Conservation (phyloP, 495 filamentous ascomycete genomes). For the Chaetomidium leptoderma region DNA sequence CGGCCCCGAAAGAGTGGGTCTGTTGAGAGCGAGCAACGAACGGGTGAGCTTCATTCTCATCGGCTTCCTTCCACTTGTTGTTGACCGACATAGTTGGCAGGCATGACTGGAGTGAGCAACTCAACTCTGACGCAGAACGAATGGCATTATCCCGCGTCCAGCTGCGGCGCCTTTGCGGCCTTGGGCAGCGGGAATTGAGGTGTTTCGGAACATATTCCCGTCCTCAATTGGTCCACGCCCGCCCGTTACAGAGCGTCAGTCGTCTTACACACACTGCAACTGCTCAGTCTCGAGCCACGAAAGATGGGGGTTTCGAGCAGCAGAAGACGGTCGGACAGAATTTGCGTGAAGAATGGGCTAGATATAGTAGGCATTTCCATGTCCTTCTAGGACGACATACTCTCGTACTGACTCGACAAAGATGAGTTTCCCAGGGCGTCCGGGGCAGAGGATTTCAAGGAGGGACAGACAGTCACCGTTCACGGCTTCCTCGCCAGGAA, state of each 20-base stretch:
- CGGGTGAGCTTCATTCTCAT: not conserved
- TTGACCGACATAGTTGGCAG: too few species aligned
- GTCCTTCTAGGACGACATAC: not conserved
- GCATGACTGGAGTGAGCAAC: not conserved
- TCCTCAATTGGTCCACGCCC: conserved; percentile 2
- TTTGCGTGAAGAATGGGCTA: conserved; percentile 30
- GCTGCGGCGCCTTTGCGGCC: conserved; percentile 24
- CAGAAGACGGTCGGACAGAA: conserved; percentile 11
- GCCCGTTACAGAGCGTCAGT: conserved; percentile 5
- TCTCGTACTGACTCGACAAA: conserved; percentile 20
- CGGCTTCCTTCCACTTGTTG: not conserved
- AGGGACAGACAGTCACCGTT: conserved; percentile 53
- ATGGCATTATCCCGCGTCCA: conserved; percentile 27
- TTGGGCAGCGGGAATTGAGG: conserved; percentile 4
- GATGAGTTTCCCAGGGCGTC: conserved; percentile 53
- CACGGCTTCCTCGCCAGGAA: conserved; percentile 68
- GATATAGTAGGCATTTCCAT: conserved; percentile 25
- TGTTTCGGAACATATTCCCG: not conserved
- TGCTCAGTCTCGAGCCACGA: not conserved
- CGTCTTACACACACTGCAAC: conserved; percentile 18
- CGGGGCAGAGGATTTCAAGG: conserved; percentile 29
- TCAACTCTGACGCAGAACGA: not conserved
- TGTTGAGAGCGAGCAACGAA: not conserved
- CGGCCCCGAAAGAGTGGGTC: conserved; percentile 15
- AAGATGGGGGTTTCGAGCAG: not conserved